phyloP scores from a whole-genome alignment of 2,329 filamentous ascomycete genomes.

The Cladorrhinum sp. region DNA sequence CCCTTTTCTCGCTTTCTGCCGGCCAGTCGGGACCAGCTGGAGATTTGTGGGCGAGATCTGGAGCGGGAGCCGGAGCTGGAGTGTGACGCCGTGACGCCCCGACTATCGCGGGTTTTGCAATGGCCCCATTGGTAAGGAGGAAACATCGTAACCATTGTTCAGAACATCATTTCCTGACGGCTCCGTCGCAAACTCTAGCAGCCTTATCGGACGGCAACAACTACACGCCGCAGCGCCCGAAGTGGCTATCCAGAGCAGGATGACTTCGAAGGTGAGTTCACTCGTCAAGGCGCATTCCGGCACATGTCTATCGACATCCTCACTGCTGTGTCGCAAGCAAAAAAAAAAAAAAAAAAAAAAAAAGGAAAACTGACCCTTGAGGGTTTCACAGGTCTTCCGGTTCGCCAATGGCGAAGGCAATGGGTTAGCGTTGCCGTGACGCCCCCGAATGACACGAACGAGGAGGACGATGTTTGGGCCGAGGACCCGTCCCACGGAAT shows the following conservation, averaged over 20 bases:
- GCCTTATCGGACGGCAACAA: constrained; percentile 29
- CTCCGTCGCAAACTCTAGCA: not conserved
- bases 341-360: not conserved
- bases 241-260: constrained; percentile 58
- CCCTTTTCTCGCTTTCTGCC: not conserved
- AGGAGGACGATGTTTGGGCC: constrained; percentile 68
- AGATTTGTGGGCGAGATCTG: not conserved
- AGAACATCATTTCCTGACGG: not conserved
- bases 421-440: constrained; percentile 66
- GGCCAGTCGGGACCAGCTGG: not conserved
- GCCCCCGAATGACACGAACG: constrained; percentile 58
- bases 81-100: not conserved
- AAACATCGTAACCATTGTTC: not conserved
- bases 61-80: not conserved
- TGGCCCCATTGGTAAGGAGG: constrained; percentile 4
- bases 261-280: constrained; percentile 50
- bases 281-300: not conserved
- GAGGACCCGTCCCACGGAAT: constrained; percentile 72
- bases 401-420: constrained; percentile 84
- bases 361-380: not conserved
- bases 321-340: not conserved
- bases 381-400: constrained; percentile 65
- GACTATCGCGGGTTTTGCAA: not conserved
- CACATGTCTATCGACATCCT: not conserved
- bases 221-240: constrained; percentile 57